Evolutionary conservation across 805 yeast genomes (phyloP), one percentile per base, ranked within the genome.

Genomic region (Saccharomycopsis sp.): DNA sequence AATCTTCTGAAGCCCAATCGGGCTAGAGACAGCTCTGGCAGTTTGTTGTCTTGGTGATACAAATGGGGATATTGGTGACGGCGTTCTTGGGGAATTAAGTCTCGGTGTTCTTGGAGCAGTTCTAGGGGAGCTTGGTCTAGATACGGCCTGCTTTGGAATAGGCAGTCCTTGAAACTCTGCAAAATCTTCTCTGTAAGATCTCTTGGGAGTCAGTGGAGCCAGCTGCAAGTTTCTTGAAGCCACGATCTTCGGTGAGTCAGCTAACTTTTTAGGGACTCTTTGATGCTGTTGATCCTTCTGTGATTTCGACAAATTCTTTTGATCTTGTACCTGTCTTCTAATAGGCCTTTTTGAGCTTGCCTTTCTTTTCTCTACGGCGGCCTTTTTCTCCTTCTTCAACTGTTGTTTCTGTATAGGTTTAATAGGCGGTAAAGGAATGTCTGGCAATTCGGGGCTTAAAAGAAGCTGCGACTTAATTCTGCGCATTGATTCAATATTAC

Each of bases 101-200:
- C 48, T 44, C 12, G 37, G 37, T 29, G 37, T 29, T 29, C 12
- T 29, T 7, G 37, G 37, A 12, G 37, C 9, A 29, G 37, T 12
- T 29, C 37, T 29, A 12, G 48, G 48, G 16, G 48, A 44, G 7
- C 21, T n/a, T 16, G 48, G 48, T 44, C 21, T 44, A 5, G 48
- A 44, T 16, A 44, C 48, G 16, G 48, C 21, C 16, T 44, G 48
- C 21, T 44, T 44, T 44, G 18, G 48, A 44, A 44, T 44, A 12
- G 48, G 48, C 18, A 16, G 48, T n/a, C 48, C 48, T 44, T 44
- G 48, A 20, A 44, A 44, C 18, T 44, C 48, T 5, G 48, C 48
- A 44, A 44, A 20, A 4, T 44, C 48, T 12, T 44, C 21, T 44
- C 48, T 44, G 21, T 16, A 16, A 18, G 48, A n/a, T 12, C 16